Percentiles rank a stretch among this genome's conserved stretches.
Evolutionary conservation across 2,329 filamentous ascomycete species (phyloP).

Genomic region (Sclerotinia sclerotiorum): DNA sequence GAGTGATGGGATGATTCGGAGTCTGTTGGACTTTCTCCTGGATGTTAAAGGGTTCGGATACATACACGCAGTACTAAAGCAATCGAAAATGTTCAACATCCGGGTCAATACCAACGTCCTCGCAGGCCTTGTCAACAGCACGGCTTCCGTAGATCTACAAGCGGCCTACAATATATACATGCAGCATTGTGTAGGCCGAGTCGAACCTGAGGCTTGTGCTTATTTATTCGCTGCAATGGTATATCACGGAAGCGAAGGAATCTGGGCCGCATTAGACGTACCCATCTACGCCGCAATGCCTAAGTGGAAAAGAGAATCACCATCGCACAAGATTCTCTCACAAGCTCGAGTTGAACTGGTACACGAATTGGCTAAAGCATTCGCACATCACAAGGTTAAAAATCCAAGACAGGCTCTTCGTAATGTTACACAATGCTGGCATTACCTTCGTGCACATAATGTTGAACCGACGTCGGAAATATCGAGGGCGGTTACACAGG

Average conservation of each 20-base stretch:
- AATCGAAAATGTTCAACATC: not conserved
- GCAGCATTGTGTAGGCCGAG: slow-evolving; percentile 22
- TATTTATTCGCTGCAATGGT: slow-evolving; percentile 33
- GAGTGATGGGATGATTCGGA: slow-evolving; percentile 24
- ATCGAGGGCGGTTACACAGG: slow-evolving; percentile 31
- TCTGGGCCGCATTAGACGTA: slow-evolving; percentile 34
- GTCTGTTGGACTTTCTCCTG: slow-evolving; percentile 20
- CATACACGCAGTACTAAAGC: slow-evolving; percentile 1
- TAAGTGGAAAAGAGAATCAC: not conserved
- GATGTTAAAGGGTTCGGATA: not conserved
- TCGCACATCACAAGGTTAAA: slow-evolving; percentile 29
- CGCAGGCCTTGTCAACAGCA: slow-evolving; percentile 3
- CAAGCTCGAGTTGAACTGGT: slow-evolving; percentile 31
- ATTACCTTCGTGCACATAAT: slow-evolving; percentile 32
- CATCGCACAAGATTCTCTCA: slow-evolving; percentile 22
- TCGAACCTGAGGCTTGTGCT: slow-evolving; percentile 22
- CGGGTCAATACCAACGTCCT: not conserved
- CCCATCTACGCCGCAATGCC: slow-evolving; percentile 22
- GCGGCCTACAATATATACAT: slow-evolving; percentile 18
- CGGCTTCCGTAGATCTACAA: not conserved
- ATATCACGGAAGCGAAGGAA: slow-evolving; percentile 21
- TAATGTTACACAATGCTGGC: slow-evolving; percentile 35
- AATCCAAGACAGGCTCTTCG: slow-evolving; percentile 32
- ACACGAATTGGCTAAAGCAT: slow-evolving; percentile 35
- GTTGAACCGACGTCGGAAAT: slow-evolving; percentile 29